Evolutionary conservation across 192 early-diverging fungal species (phyloP), one percentile per base, ranked within the genome.

Genomic region (Diversispora epigaea): DNA sequence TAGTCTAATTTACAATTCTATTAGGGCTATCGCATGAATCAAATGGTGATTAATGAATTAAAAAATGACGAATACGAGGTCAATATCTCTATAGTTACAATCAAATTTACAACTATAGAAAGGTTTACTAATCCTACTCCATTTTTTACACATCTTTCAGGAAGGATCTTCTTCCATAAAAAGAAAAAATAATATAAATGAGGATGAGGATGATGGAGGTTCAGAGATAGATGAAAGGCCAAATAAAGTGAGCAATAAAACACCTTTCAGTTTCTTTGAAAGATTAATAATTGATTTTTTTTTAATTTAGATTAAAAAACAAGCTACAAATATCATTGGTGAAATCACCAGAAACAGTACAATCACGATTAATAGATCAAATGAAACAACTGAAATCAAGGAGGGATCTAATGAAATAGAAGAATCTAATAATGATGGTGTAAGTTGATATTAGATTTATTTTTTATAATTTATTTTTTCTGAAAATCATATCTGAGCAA

Each of bases 81-180:
- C 49, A 45, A 15, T 68, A 50, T 49, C 21, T 68, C 49, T 68
- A 40, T 19, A 15, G 14, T 66, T 66, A 21, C 45, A 5, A n/a
- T 2, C 44, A 47, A 46, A 66, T 66, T 61, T 66, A 66, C 11
- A 66, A 19, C n/a, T 47, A 45, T 43, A 4, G 45, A 66, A 41
- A 15, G 44, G 19, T 6, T 44, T 47, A 45, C 45, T 66, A 47
- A 66, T 66, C 8, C 3, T 15, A 19, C 6, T 66, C 45, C 4
- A 32, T 66, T 66, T 66, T 66, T 66, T 45, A 10, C 41, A 47
- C 17, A 66, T 39, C 58, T 39, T 60, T n/a, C 14, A 66, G n/a
- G 58, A 25, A 66, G 64, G 45, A 19, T n/a, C n/a, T n/a, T 19
- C 64, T 66, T 46, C 5, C 40, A 66, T 19, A 3, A 61, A 12